Evolutionary conservation across 495 filamentous ascomycete species (phyloP), one percentile per base, ranked within the genome.

Genomic region (Lindgomyces ingoldianus): DNA sequence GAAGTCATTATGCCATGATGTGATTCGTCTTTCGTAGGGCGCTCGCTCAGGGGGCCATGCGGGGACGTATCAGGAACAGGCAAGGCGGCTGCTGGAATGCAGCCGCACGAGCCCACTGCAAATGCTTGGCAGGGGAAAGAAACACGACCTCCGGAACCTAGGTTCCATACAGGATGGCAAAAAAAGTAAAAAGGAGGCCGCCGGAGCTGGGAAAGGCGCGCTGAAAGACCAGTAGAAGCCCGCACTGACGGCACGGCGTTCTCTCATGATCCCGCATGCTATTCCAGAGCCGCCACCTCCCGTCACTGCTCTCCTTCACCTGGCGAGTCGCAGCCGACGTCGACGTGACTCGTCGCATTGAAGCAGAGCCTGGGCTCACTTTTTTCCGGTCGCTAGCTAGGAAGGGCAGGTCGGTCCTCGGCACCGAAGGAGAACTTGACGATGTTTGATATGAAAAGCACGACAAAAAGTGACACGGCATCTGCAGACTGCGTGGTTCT

Each of bases 41-140:
- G 45, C 19, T 14, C 19, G 53, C 3, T 42, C 60, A 39, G 41
- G 24, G 57, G 48, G 46, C 12, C 10, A 41, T 68, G 58, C 53
- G 59, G 58, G 59, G 57, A 59, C 18, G 33, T 19, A 52, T 18
- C 58, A 68, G 58, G 65, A 68, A 62, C 65, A 68, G 53, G 59
- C n/a, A 49, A 53, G 42, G 59, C 57, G 51, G 42, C 22, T 26
- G 61, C 58, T 61, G 4, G 46, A 25, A 30, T n/a, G 33, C 24
- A 25, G 57, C 57, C 57, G 39, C 55, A 14, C n/a, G 16, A 14
- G 19, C 36, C 46, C 29, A 26, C 22, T 46, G 25, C 18, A 50
- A 48, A 53, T 25, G 30, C 65, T 68, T 68, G 65, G 65, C 65
- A 68, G 65, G 65, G 59, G 53, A 48, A 9, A 46, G 29, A 45